phyloP scores from a whole-genome alignment of 208 protist species.

The Polymyxa betae region DNA sequence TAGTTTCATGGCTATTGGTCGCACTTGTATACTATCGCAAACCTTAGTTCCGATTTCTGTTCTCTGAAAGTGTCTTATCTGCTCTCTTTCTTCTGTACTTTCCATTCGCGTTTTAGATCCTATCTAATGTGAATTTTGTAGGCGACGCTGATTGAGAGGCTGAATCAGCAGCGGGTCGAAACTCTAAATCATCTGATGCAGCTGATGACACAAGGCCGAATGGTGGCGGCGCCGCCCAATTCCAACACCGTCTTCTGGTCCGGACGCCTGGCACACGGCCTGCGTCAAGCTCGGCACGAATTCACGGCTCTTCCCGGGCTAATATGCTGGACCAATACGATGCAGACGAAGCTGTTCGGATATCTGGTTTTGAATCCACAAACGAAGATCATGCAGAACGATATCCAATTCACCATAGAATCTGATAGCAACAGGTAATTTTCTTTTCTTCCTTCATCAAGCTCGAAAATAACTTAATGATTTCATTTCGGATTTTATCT shows the following conservation, averaged over 20 bases:
- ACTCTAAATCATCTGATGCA: background rate
- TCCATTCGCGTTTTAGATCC: no score
- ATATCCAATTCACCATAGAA: no score
- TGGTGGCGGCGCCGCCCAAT: background rate
- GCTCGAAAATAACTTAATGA: no score
- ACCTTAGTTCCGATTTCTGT: no score
- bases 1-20: no score
- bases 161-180: background rate
- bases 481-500: no score
- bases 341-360: background rate
- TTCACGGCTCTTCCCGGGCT: background rate
- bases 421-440: no score
- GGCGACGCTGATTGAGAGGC: background rate
- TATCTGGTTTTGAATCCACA: background rate
- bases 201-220: background rate
- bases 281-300: background rate
- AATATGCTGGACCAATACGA: background rate
- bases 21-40: no score
- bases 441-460: no score
- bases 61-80: no score
- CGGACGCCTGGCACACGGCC: background rate
- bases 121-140: no score
- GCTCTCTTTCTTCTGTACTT: no score
- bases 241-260: background rate
- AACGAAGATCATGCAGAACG: background rate